Conservation (phyloP, 2,329 filamentous ascomycete species). For the Ophiosphaerella narmari region DNA sequence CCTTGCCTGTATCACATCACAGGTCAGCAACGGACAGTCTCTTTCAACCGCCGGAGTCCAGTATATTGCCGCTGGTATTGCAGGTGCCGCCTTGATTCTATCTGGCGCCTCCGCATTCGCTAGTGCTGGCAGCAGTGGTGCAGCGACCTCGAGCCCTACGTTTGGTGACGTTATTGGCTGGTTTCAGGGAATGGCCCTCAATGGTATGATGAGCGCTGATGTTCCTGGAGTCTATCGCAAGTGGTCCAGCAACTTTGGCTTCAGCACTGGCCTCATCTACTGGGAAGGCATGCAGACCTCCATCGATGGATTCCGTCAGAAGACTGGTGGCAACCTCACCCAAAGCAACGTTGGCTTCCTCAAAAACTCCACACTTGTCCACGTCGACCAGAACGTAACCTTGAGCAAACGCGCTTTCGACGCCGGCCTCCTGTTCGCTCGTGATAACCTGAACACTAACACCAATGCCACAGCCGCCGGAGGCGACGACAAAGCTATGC, state of each 20-base stretch:
- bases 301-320: conserved; percentile 81
- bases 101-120: conserved; percentile 72
- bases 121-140: conserved; percentile 55
- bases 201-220: conserved; percentile 91
- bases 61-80: conserved; percentile 82
- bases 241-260: conserved; percentile 92
- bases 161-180: conserved; percentile 85
- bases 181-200: conserved; percentile 94
- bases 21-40: conserved; percentile 86
- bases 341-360: conserved; percentile 76
- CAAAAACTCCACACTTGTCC: conserved; percentile 75
- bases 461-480: conserved; percentile 45
- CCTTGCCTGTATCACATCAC: conserved; percentile 81
- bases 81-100: conserved; percentile 78
- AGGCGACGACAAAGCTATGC: conserved; percentile 53
- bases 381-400: conserved; percentile 62
- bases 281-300: conserved; percentile 79
- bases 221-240: conserved; percentile 87
- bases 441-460: conserved; percentile 51
- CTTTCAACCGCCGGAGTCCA: conserved; percentile 74
- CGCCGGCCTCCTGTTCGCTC: conserved; percentile 55
- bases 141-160: conserved; percentile 73
- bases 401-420: conserved; percentile 59
- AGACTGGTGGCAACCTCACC: conserved; percentile 86
- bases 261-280: conserved; percentile 81